Evolutionary conservation across 805 yeast genomes (phyloP), one percentile per base, ranked within the genome.

Genomic region (Yarrowia porcina): DNA sequence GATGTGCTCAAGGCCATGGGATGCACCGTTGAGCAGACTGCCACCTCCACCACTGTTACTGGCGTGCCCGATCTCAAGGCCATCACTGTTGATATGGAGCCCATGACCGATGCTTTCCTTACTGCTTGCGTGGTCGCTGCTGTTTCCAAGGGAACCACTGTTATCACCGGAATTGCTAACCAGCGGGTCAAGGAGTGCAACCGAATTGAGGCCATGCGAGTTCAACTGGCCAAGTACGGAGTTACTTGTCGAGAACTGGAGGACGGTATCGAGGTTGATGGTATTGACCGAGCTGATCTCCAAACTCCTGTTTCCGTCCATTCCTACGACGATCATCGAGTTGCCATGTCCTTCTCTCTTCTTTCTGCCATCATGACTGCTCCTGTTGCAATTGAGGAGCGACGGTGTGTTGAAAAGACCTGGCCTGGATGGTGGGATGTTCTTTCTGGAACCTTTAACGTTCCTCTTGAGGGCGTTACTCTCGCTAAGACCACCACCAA

Each of bases 361-460:
- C 77, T 94, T 61, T 93, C 97, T 4, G 90, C 96, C 35, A 79
- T 89, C 69, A 81, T 83, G 56, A 69, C 71, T 0, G 79, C 77
- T 3, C 85, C 89, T 1, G 93, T 88, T 0, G 78, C 85, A 66
- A 84, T 94, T 64, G 84, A 87, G 67, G 97, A 93, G 71, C 85
- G 97, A 75, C 83, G 88, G 25, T 90, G 97, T 72, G 96, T 97
- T 1, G 96, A 93, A 64, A 94, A 94, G 77, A 94, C 99, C 0
- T 94, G 99, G 99, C 99, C 99, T 20, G 98, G 97, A 38, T 94
- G 99, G 99, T 94, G 99, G 99, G 99, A 94, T 75, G 82, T 86
- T 35, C 78, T 94, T 66, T 91, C 86, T 72, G 82, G 88, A 56
- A 76, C 80, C 52, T 83, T 94, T 69, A 81, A 84, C 20, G 87